Base-by-base conservation (phyloP, 2,329 filamentous ascomycete species). In the Fulvia fulva region DNA sequence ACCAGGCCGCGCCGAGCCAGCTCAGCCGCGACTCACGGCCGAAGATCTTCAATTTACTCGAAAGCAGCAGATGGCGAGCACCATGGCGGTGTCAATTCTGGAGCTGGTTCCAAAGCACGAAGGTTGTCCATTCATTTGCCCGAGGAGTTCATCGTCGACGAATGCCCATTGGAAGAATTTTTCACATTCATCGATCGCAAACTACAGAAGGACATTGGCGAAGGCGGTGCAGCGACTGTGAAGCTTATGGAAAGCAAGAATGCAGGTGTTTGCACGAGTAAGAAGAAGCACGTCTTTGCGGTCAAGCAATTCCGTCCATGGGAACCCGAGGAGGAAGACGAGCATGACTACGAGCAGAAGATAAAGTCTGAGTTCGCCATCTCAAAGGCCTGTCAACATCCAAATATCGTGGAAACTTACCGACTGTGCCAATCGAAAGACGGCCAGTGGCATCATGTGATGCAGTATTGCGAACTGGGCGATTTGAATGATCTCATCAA, bases 361-460 rank as follows among this genome's bases (percentile, higher is more conserved):
- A 89, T 96, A 77, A 95, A 93, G 74, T 92, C 89, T 1, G 91
- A 96, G 72, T 96, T 86, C 76, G 90, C 87, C 73, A 91, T 96
- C 64, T 89, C 89, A 60, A 92, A 92, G 77, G 90, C 88, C 64
- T 76, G 92, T 60, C 84, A 91, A 67, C 91, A 96, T 71, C 90
- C 91, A 52, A 96, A 96, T 72, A 89, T 96, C 66, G 88, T 96
- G 63, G 84, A 90, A 73, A 92, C 90, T 0, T 77, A 91, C 56
- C 84, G 87, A 28, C 80, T 96, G 5, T 94, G 90, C 76, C 61
- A 65, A 28, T 14, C 11, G n/a, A 82, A 91, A 65, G 83, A 86
- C 65, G 85, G 84, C 30, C 85, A 87, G 41, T 95, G 89, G 88
- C 92, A 91, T 71, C 90, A 95, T 71, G 90, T 96, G 56, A 96